Evolutionary conservation across 2,329 filamentous ascomycete species (phyloP), one percentile per base, ranked within the genome.

Genomic region (Polychaeton citri): DNA sequence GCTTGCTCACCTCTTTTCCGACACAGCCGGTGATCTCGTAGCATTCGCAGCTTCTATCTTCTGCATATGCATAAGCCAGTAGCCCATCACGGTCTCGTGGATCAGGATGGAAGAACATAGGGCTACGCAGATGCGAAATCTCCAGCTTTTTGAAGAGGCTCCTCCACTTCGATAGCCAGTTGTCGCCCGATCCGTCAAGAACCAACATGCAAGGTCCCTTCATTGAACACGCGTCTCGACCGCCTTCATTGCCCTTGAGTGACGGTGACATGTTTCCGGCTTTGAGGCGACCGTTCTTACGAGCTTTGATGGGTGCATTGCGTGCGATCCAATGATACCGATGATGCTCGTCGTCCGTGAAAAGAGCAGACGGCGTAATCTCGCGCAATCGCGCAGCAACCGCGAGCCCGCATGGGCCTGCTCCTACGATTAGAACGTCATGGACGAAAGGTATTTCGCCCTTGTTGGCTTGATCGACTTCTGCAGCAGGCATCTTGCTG

Each of bases 101-200:
- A 49, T 88, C 81, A 10, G 83, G 67, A 50, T 90, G 82, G 62
- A 85, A 88, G 49, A 87, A 81, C 78, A 88, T 81, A 0, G 81
- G 82, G 45, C 80, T 86, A 12, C 82, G 69, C 26, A 90, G 61
- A 47, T 86, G 74, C 1, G 70, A 66, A 32, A 88, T 88, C 33
- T 76, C 70, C 31, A 84, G 73, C 2, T 69, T 71, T 20, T 67
- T 63, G 57, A 88, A 88, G 3, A 80, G 67, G 10, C 66, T 62
- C 31, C 81, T 73, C 82, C 82, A 88, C 28, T 74, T 67, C 7
- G 68, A 59, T 65, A 88, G 74, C 81, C 81, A 88, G 31, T 62
- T 50, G 33, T 69, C 59, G 0, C 70, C 72, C 1, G 71, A 71
- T 1, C 71, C 71, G 48, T 88, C 82, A 0, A 90, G 61, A 0